Evolutionary conservation across 345 rosid genomes (phyloP), one percentile per base, ranked within the genome.

Genomic region (Gossypium herbaceum): DNA sequence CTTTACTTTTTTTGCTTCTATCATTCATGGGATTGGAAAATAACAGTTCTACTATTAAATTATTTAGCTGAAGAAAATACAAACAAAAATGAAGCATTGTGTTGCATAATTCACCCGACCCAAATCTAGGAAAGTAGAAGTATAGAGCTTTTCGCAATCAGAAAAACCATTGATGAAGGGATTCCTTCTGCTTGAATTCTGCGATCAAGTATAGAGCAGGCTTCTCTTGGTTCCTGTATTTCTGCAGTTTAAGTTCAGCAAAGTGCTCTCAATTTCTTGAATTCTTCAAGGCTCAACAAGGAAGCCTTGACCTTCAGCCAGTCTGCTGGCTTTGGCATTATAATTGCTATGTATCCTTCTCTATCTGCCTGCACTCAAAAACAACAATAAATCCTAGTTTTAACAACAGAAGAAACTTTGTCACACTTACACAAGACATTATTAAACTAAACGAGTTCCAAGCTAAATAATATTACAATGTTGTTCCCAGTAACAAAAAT

Each of bases 321-420:
- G 12, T 67, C 71, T 22, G 71, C 55, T 47, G 71, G 71, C 71
- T 67, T 67, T 67, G 71, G 71, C 71, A 67, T 67, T 22, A 67
- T 67, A 45, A 67, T 67, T 47, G 55, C 71, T 20, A 67, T 47
- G 71, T 67, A 67, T 47, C 55, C 99, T 85, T 95, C 98, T 58
- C 99, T 84, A 55, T 85, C 92, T 34, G 99, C 91, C 99, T 95
- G 88, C 75, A 72, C 45, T 44, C 65, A 54, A 68, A 45, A 41
- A 48, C 3, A 22, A 17, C 10, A 19, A 7, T 29, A 68, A 24
- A 47, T 45, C n/a, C 3, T 12, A 61, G 68, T 25, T 60, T 54
- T 39, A 71, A 43, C 25, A 60, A 60, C 43, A 12, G 41, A 3
- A 64, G 29, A 43, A 44, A 65, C 13, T 67, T 44, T n/a, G 16